A percentile compares a stretch with the other conserved stretches of the same genome.
Evolutionary conservation across 2,329 filamentous ascomycete genomes (phyloP).

Genomic region (Alternaria sp.): DNA sequence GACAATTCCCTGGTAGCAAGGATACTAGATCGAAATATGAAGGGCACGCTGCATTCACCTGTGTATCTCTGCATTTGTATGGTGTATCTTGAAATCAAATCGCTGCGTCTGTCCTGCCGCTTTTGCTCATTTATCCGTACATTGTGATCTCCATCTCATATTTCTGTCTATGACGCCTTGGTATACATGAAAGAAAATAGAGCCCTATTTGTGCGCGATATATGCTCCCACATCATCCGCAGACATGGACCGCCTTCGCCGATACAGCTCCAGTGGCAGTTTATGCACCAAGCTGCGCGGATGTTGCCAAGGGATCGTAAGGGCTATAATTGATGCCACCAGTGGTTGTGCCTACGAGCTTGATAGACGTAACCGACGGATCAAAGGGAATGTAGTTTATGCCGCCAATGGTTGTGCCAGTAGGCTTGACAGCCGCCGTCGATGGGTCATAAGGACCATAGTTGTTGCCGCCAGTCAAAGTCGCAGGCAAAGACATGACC

Average conservation of each 20-base stretch:
- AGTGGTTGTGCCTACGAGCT: not conserved
- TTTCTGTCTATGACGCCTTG: not conserved
- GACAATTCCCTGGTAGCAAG: conserved; percentile 53
- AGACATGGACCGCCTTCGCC: not conserved
- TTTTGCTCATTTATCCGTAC: not conserved
- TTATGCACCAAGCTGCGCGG: not conserved
- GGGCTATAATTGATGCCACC: not conserved
- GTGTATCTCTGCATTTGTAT: not conserved
- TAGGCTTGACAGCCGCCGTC: not conserved
- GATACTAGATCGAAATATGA: not conserved
- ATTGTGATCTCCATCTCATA: not conserved
- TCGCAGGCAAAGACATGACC: not conserved
- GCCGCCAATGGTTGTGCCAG: not conserved
- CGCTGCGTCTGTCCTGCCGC: not conserved
- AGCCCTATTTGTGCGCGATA: not conserved
- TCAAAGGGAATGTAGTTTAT: not conserved
- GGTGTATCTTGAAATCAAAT: not conserved
- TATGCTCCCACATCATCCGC: not conserved
- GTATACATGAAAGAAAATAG: not conserved
- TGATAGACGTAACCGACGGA: not conserved
- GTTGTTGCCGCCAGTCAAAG: not conserved
- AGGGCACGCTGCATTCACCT: not conserved
- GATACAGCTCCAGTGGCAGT: not conserved
- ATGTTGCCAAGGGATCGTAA: not conserved
- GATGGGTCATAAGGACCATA: not conserved